Evolutionary conservation across 495 filamentous ascomycete species (phyloP).

Genomic region (Penicillium canescens): DNA sequence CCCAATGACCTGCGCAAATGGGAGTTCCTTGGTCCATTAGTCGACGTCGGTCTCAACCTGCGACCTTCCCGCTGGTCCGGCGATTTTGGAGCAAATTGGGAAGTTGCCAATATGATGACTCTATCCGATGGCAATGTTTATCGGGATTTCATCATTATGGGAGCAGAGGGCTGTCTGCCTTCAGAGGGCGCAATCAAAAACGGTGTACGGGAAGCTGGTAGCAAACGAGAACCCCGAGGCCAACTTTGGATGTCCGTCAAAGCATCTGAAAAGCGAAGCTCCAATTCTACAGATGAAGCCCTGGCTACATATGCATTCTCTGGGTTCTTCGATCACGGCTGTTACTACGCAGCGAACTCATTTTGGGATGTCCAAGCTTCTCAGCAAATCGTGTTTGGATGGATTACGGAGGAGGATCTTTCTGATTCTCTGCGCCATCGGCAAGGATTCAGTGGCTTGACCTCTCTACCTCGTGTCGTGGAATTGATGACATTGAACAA

Average conservation of each 20-base stretch:
- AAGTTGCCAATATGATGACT: slow-evolving; percentile 53
- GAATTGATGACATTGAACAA: slow-evolving; percentile 24
- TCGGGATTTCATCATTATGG: slow-evolving; percentile 51
- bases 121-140: slow-evolving; percentile 33
- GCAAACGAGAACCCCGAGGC: slow-evolving; percentile 25
- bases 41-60: slow-evolving; percentile 44
- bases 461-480: slow-evolving; percentile 35
- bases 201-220: slow-evolving; percentile 10
- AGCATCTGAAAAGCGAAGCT: not conserved
- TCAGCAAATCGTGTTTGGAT: slow-evolving; percentile 33
- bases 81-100: slow-evolving; percentile 57
- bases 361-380: slow-evolving; percentile 37
- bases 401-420: slow-evolving; percentile 42
- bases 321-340: slow-evolving; percentile 40
- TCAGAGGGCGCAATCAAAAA: slow-evolving; percentile 1
- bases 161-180: slow-evolving; percentile 44
- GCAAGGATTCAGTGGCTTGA: slow-evolving; percentile 42
- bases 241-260: slow-evolving; percentile 40
- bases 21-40: slow-evolving; percentile 51
- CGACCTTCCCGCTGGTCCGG: slow-evolving; percentile 47
- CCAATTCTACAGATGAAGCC: slow-evolving; percentile 1
- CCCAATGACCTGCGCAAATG: slow-evolving; percentile 48
- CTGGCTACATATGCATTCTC: slow-evolving; percentile 27
- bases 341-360: slow-evolving; percentile 39
- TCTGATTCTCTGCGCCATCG: slow-evolving; percentile 33